A percentile compares a stretch with the other conserved stretches of the same genome.
phyloP scores from a whole-genome alignment of 768 basidiomycete genomes.

The Cystofilobasidium macerans region DNA sequence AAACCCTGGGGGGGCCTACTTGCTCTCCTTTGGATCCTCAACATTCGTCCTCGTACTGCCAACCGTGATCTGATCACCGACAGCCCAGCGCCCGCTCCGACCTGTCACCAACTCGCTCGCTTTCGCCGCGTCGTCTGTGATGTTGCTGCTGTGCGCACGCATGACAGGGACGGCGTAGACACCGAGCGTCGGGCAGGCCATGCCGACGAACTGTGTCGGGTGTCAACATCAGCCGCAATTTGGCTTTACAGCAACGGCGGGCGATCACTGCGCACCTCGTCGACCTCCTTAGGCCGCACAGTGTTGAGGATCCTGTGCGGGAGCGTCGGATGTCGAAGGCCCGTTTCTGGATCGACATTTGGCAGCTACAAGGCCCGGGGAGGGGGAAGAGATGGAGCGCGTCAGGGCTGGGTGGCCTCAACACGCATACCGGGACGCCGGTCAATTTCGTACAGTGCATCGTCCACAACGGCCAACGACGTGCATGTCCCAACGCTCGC shows the following conservation, averaged over 20 bases:
- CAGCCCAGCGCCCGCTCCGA: no score
- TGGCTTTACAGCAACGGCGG: not conserved
- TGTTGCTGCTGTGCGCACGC: no score
- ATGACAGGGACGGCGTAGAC: not conserved
- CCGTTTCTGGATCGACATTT: constrained; percentile 19
- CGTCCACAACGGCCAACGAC: not conserved
- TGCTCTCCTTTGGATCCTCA: no score
- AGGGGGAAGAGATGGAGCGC: not conserved
- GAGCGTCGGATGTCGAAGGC: constrained; percentile 2
- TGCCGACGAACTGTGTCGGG: not conserved
- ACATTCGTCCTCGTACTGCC: no score
- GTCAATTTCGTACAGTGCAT: not conserved
- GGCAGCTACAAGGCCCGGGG: constrained; percentile 7
- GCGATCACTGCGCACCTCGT: not conserved
- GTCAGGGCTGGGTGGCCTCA: not conserved
- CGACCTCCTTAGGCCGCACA: constrained; percentile 2
- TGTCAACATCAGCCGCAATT: not conserved
- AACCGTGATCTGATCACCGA: no score
- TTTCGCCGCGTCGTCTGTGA: no score
- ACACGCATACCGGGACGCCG: not conserved
- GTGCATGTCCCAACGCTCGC: not conserved
- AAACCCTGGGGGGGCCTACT: no score
- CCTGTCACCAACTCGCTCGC: no score
- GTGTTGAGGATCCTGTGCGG: constrained; percentile 14
- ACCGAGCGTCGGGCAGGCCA: not conserved